Conservation (phyloP, 345 rosid species). For the Linum lewisii region DNA sequence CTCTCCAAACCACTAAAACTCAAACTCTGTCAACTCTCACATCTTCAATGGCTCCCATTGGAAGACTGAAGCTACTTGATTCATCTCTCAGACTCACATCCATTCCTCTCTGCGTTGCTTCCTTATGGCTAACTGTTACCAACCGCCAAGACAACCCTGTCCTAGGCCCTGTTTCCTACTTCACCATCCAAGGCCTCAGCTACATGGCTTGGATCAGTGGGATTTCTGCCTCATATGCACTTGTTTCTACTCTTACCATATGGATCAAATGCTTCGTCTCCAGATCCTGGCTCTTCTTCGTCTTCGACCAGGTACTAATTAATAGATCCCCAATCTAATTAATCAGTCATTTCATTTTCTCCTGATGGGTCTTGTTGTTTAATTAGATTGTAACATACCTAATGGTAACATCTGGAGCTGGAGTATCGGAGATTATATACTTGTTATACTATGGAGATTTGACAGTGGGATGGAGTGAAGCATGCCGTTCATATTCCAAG, state of each 20-base stretch:
- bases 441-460: conserved; percentile 58
- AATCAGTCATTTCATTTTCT: background rate
- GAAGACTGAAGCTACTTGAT: conserved; percentile 44
- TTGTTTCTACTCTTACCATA: conserved; percentile 38
- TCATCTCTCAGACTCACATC: conserved; percentile 56
- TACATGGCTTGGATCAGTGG: conserved; percentile 66
- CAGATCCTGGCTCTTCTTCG: conserved; percentile 74
- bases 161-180: conserved; percentile 48
- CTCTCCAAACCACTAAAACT: too few species aligned
- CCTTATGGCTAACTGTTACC: conserved; percentile 72
- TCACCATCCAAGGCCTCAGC: conserved; percentile 65
- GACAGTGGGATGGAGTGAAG: conserved; percentile 77
- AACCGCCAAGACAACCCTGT: conserved; percentile 47
- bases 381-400: conserved; percentile 61
- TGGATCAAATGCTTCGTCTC: conserved; percentile 48
- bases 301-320: conserved; percentile 71
- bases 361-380: background rate
- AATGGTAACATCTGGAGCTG: conserved; percentile 69
- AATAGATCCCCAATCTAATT: too few species aligned
- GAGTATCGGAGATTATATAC: conserved; percentile 49
- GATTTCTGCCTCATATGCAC: conserved; percentile 57
- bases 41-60: conserved; percentile 16
- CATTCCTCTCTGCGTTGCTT: conserved; percentile 63
- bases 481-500: conserved; percentile 48
- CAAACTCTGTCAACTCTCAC: too few species aligned